A percentile compares a stretch with the other conserved stretches of the same genome.
phyloP scores from a whole-genome alignment of 164 flowering plant genomes.

The Protea cynaroides region DNA sequence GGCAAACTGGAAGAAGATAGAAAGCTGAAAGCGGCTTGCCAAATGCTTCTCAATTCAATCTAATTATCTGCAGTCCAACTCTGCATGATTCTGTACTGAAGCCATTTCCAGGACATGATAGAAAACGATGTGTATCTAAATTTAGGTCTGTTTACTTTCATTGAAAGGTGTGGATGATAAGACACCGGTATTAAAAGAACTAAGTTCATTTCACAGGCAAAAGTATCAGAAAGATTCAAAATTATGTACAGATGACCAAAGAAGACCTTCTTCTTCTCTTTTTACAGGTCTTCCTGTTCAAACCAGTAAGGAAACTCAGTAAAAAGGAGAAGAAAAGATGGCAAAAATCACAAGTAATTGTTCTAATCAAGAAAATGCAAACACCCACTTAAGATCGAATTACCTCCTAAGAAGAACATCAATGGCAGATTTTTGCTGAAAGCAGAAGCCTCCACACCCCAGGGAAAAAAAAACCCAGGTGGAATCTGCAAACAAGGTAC shows the following conservation, averaged over 20 bases:
- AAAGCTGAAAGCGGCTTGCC: not conserved
- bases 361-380: slow-evolving; percentile 1
- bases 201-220: too few relatives aligned
- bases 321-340: not conserved
- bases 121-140: not conserved
- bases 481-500: not conserved
- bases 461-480: slow-evolving; percentile 1
- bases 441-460: not conserved
- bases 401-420: not conserved
- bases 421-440: not conserved
- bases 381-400: not conserved
- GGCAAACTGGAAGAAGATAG: not conserved
- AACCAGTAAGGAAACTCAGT: not conserved
- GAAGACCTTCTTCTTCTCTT: not conserved
- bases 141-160: not conserved
- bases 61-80: not conserved
- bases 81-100: not conserved
- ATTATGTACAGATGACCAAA: not conserved
- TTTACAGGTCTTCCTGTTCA: not conserved
- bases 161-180: not conserved
- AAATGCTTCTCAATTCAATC: not conserved
- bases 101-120: not conserved
- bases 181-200: not conserved
- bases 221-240: not conserved
- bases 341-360: not conserved